phyloP scores from a whole-genome alignment of 2,329 filamentous ascomycete genomes.

The Teratosphaeria pseudoeucalypti region DNA sequence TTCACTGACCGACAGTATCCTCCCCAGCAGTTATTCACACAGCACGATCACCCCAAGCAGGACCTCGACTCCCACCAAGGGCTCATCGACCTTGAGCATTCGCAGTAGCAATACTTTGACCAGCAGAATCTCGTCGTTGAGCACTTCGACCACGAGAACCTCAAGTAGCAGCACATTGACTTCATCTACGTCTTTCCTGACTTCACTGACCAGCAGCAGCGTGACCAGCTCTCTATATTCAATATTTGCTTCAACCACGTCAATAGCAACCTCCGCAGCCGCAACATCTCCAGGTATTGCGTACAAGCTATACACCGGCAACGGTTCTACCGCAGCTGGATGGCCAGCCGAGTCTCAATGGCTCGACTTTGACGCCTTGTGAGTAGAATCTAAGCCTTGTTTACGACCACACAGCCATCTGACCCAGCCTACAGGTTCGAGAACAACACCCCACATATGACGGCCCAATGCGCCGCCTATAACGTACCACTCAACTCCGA shows the following conservation, averaged over 20 bases:
- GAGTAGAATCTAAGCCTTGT: background rate
- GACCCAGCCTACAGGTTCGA: slow-evolving; percentile 18
- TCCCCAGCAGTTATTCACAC: background rate
- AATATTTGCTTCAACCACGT: slow-evolving; percentile 1
- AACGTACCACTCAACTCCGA: slow-evolving; percentile 28
- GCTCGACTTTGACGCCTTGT: slow-evolving; percentile 28
- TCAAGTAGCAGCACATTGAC: background rate
- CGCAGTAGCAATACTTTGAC: background rate
- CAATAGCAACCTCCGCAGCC: slow-evolving; percentile 1
- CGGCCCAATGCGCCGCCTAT: slow-evolving; percentile 26
- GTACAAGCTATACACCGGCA: slow-evolving; percentile 24
- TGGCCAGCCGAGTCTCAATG: slow-evolving; percentile 28
- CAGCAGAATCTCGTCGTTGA: background rate
- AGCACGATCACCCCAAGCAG: background rate
- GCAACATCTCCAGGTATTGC: background rate
- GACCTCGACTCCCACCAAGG: background rate
- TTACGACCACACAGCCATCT: background rate
- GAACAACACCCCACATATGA: slow-evolving; percentile 27
- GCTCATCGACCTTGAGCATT: background rate
- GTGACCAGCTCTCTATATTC: background rate
- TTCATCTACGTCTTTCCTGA: background rate
- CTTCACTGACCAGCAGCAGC: background rate
- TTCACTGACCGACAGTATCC: background rate
- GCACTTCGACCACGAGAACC: background rate
- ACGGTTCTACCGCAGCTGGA: slow-evolving; percentile 26